Conservation (phyloP, 2,329 filamentous ascomycete genomes). For the Gaeumannomyces tritici region DNA sequence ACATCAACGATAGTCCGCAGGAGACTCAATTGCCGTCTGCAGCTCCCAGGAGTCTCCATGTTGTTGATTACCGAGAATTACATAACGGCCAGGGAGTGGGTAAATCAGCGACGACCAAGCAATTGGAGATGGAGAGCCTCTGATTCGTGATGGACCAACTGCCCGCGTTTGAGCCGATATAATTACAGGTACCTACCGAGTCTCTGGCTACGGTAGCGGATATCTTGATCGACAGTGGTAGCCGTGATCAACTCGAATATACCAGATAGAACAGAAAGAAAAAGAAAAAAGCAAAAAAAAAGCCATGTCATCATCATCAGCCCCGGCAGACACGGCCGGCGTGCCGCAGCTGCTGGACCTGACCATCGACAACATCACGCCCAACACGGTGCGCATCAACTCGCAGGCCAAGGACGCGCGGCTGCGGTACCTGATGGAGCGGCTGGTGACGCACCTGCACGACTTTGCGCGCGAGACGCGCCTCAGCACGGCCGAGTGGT, state of each 20-base stretch:
- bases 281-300: background rate
- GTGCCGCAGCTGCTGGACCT: slow-evolving; percentile 38
- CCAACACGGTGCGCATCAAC: slow-evolving; percentile 67
- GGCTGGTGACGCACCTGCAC: slow-evolving; percentile 68
- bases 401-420: slow-evolving; percentile 56
- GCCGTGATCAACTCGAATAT: too few relatives aligned
- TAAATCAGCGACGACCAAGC: background rate
- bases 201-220: too few relatives aligned
- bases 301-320: background rate
- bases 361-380: slow-evolving; percentile 71
- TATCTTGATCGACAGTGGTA: too few relatives aligned
- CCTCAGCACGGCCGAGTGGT: slow-evolving; percentile 70
- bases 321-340: background rate
- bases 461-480: slow-evolving; percentile 75
- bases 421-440: slow-evolving; percentile 62
- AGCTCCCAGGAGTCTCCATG: background rate
- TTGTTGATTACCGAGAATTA: slow-evolving; percentile 4
- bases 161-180: too few relatives aligned
- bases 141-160: background rate
- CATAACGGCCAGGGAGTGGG: slow-evolving; percentile 1
- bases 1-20: too few relatives aligned
- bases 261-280: background rate
- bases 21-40: background rate
- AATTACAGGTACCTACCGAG: too few relatives aligned
- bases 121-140: background rate